Percentiles rank a stretch among this genome's conserved stretches.
phyloP scores from a whole-genome alignment of 495 filamentous ascomycete genomes.

The Aspergillus bridgeri region DNA sequence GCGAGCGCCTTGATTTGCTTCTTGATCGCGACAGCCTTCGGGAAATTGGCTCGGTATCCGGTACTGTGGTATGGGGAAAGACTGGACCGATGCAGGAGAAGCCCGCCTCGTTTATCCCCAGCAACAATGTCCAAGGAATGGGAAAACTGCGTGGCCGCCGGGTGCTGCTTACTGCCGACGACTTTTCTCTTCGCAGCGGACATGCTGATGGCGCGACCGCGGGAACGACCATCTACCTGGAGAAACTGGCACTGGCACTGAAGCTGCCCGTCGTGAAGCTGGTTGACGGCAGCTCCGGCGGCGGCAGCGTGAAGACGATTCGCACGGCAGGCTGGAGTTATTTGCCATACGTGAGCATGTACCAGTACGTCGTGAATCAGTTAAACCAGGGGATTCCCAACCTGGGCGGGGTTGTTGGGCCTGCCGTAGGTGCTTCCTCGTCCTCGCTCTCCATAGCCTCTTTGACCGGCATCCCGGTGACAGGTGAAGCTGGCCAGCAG shows the following conservation, averaged over 20 bases:
- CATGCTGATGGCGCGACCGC: conserved; percentile 58
- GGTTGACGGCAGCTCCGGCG: conserved; percentile 60
- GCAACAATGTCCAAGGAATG: conserved; percentile 53
- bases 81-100: conserved; percentile 45
- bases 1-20: conserved; percentile 54
- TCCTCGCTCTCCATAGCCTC: background rate
- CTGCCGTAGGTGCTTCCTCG: conserved; percentile 40
- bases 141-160: conserved; percentile 49
- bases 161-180: conserved; percentile 58
- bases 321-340: conserved; percentile 53
- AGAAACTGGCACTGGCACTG: conserved; percentile 49
- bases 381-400: conserved; percentile 62
- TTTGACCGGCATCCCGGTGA: background rate
- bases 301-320: conserved; percentile 60
- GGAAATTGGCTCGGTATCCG: conserved; percentile 57
- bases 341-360: conserved; percentile 50
- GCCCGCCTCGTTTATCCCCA: conserved; percentile 46
- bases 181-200: conserved; percentile 60
- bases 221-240: conserved; percentile 58
- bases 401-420: conserved; percentile 58
- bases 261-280: conserved; percentile 59
- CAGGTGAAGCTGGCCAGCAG: background rate
- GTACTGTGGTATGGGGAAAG: conserved; percentile 56
- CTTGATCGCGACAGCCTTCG: conserved; percentile 51
- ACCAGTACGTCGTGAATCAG: conserved; percentile 49